phyloP scores from a whole-genome alignment of 345 rosid species.

The Citrus glauca region DNA sequence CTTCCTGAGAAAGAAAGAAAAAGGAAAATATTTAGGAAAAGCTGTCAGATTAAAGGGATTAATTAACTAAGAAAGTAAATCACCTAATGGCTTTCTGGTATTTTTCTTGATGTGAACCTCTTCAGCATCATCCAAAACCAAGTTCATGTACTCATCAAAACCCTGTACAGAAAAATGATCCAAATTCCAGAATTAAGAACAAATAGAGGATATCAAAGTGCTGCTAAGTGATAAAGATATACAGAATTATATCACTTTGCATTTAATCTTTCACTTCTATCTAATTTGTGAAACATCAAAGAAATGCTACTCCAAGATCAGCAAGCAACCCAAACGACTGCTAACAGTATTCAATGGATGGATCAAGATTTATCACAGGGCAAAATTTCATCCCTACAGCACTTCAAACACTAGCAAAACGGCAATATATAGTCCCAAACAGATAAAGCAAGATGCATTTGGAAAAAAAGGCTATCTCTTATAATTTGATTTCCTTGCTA shows the following conservation, averaged over 20 bases:
- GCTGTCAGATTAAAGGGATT: neutral
- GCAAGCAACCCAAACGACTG: neutral
- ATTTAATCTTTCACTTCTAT: neutral
- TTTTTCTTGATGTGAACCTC: constrained; percentile 88
- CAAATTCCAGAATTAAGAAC: neutral
- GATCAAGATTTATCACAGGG: neutral
- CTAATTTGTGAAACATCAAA: neutral
- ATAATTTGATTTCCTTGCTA: neutral
- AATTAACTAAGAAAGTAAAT: constrained; percentile 4
- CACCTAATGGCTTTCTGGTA: constrained; percentile 78
- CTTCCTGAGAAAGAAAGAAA: constrained; percentile 54
- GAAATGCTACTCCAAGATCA: neutral
- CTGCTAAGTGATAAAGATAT: neutral
- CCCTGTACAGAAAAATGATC: constrained; percentile 45
- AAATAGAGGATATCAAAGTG: neutral
- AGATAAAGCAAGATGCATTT: neutral
- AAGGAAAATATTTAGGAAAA: neutral
- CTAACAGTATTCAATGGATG: neutral
- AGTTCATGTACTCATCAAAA: constrained; percentile 96
- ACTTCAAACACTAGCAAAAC: constrained; percentile 1
- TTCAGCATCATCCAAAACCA: constrained; percentile 95
- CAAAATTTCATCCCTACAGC: constrained; percentile 11
- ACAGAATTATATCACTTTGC: neutral
- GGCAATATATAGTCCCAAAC: neutral
- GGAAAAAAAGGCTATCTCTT: neutral